Conservation (phyloP, 2,329 filamentous ascomycete genomes). For the Botrytis aclada region DNA sequence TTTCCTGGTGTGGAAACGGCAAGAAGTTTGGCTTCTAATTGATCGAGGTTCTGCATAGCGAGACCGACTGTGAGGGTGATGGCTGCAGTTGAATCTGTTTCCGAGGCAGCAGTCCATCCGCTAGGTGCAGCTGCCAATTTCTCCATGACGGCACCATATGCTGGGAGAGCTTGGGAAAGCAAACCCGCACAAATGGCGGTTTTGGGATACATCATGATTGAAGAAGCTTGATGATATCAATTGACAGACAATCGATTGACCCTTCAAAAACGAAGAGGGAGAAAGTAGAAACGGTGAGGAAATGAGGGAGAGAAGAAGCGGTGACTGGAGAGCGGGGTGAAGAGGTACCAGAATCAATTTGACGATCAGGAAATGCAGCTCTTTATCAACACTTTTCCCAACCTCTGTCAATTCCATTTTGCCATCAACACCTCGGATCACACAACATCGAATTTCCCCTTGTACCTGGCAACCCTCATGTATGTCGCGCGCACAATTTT, state of each 20-base stretch:
- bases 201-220: slow-evolving; percentile 16
- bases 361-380: background rate
- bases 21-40: slow-evolving; percentile 42
- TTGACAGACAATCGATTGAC: background rate
- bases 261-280: background rate
- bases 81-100: slow-evolving; percentile 12
- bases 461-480: background rate
- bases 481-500: background rate
- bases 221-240: background rate
- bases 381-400: background rate
- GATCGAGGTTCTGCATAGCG: slow-evolving; percentile 45
- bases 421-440: background rate
- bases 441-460: background rate
- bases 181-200: slow-evolving; percentile 13
- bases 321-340: background rate
- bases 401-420: background rate
- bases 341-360: background rate
- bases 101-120: slow-evolving; percentile 24
- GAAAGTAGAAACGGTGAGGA: background rate
- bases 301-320: background rate
- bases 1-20: slow-evolving; percentile 51
- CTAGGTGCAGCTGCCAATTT: slow-evolving; percentile 22
- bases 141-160: slow-evolving; percentile 18
- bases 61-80: slow-evolving; percentile 41
- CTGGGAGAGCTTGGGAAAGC: slow-evolving; percentile 18